Evolutionary conservation across 108 stramenopile genomes (phyloP), one percentile per base, ranked within the genome.

Genomic region (Nitzschia sp.): DNA sequence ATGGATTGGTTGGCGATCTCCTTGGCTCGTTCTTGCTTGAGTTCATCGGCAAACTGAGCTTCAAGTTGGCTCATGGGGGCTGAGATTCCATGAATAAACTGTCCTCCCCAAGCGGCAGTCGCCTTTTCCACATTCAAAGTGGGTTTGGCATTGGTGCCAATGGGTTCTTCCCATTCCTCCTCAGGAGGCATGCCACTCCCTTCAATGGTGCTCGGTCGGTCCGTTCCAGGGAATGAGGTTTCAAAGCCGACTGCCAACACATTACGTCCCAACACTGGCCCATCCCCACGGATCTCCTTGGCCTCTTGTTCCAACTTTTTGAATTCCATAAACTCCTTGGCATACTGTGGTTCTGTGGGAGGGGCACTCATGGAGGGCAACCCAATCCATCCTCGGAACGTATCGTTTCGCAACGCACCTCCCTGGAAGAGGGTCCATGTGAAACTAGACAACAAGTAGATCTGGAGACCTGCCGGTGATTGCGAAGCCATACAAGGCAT

Each of bases 401-500:
- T 39, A 65, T 88, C 84, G 60, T 83, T 90, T 6, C 90, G 76
- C 41, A 94, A 69, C 10, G 83, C 89, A 2, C 73, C 73, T 41
- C 86, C 74, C 62, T 94, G 93, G 51, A 78, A 58, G 51, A 89
- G 51, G 19, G 93, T 88, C 63, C 84, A 91, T n/a, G 85, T 77
- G 71, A 94, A 89, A 58, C 85, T 86, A 20, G 89, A 85, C 8
- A 79, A 43, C 48, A 94, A 50, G 53, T 94, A 94, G 14, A 94
- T 79, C 63, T 94, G 93, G 14, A 94, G 70, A 1, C 88, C 93
- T 8, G 83, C 76, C 0, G 93, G 89, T 20, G 85, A 83, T 59
- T 88, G 87, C 0, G 83, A 69, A 72, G 90, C 77, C 74, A 91
- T 90, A 63, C 93, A 86, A 19, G 93, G 93, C 88, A 94, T 91